phyloP scores from a whole-genome alignment of 2,329 filamentous ascomycete genomes.

The Exutisphaerella laricina region DNA sequence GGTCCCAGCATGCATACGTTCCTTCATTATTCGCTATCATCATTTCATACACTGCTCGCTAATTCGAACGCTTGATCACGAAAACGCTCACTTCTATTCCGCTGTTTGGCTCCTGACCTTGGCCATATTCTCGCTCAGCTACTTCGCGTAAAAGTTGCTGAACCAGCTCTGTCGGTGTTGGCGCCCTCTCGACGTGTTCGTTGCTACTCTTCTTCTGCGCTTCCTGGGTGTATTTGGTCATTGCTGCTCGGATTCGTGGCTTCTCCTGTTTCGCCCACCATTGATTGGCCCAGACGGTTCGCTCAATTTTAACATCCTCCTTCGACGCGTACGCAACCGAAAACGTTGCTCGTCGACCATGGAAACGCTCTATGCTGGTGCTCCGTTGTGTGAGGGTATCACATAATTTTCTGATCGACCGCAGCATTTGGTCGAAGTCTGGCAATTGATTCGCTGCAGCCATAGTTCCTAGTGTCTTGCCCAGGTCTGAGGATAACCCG shows the following conservation, averaged over 20 bases:
- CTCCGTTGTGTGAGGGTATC: conserved; percentile 23
- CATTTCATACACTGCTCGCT: conserved; percentile 13
- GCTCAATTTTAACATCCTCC: conserved; percentile 47
- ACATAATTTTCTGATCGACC: conserved; percentile 24
- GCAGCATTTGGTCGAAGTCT: conserved; percentile 43
- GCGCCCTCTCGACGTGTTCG: conserved; percentile 29
- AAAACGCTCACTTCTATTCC: conserved; percentile 47
- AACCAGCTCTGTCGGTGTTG: conserved; percentile 49
- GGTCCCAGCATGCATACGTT: neutral
- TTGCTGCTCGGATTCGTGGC: conserved; percentile 50
- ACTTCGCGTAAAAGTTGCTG: conserved; percentile 56
- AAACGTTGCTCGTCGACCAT: conserved; percentile 31
- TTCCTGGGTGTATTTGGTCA: conserved; percentile 42
- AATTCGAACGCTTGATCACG: conserved; percentile 36
- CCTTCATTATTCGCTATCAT: conserved; percentile 1
- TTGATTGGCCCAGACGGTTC: conserved; percentile 52
- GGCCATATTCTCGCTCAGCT: conserved; percentile 45
- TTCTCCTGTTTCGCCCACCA: conserved; percentile 64
- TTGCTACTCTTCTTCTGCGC: conserved; percentile 37
- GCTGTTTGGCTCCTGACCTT: conserved; percentile 38
- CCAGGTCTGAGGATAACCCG: conserved; percentile 53
- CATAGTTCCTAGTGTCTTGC: conserved; percentile 50
- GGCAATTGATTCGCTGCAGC: conserved; percentile 49
- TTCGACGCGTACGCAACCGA: conserved; percentile 47
- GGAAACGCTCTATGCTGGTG: conserved; percentile 29